Evolutionary conservation across 2,329 filamentous ascomycete genomes (phyloP).

Genomic region (Penicillium verrucosum): DNA sequence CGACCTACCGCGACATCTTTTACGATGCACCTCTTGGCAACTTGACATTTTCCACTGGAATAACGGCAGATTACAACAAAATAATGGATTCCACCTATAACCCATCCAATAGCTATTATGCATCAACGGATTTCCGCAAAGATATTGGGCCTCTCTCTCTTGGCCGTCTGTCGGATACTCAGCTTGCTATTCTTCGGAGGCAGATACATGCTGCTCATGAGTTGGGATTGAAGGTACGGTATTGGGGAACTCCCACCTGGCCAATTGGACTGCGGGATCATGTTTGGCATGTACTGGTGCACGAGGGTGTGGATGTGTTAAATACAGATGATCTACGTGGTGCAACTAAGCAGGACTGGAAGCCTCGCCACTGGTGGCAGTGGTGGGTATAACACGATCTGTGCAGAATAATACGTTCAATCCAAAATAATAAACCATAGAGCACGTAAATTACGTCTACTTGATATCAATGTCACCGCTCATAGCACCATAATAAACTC

Average conservation of each 20-base stretch:
- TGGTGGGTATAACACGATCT: not conserved
- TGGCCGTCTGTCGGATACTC: slow-evolving; percentile 46
- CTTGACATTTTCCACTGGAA: slow-evolving; percentile 7
- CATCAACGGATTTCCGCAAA: slow-evolving; percentile 56
- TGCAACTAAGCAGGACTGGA: slow-evolving; percentile 45
- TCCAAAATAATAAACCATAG: not conserved
- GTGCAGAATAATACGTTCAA: not conserved
- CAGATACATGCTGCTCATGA: slow-evolving; percentile 51
- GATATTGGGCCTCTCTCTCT: slow-evolving; percentile 52
- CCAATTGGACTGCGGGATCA: slow-evolving; percentile 53
- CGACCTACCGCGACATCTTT: slow-evolving; percentile 48
- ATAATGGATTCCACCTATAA: slow-evolving; percentile 39
- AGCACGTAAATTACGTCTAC: not conserved
- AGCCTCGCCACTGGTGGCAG: slow-evolving; percentile 13
- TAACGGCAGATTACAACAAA: not conserved
- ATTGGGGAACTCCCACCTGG: slow-evolving; percentile 61
- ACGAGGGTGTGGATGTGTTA: slow-evolving; percentile 59
- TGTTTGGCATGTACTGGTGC: slow-evolving; percentile 55
- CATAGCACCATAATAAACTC: slow-evolving; percentile 60
- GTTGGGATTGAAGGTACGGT: slow-evolving; percentile 56
- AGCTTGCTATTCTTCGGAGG: slow-evolving; percentile 44
- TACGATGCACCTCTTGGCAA: slow-evolving; percentile 48
- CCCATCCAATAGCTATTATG: slow-evolving; percentile 62
- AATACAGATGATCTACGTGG: slow-evolving; percentile 60
- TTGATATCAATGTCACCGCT: slow-evolving; percentile 3